Evolutionary conservation across 2,329 filamentous ascomycete species (phyloP), one percentile per base, ranked within the genome.

Genomic region (Botryotinia globosa): DNA sequence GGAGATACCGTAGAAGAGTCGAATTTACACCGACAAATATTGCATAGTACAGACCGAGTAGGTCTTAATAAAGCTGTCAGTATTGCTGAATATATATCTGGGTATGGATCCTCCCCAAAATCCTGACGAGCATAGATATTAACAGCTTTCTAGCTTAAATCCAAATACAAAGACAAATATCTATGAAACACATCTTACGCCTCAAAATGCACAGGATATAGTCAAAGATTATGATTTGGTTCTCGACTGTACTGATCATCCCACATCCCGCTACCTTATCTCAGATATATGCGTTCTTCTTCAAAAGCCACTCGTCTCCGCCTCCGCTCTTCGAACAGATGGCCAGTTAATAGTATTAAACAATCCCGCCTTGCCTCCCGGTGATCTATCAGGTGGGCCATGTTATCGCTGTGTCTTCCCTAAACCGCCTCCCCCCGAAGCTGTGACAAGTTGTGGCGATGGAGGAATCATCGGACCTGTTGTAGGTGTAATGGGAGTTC

Each of bases 371-470:
- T 83, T 85, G 12, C 84, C 88, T 3, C 85, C 86, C 16, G 90
- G 90, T 1, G 82, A 88, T 68, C 71, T 80, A 3, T 79, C 83
- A 0, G 91, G 92, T 0, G 92, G 94, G 0, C 94, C 95, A 0
- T 99, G 96, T 82, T 99, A 99, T 82, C 88, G 96, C 59, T 99
- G 96, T 80, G 88, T 98, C 20, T 99, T 97, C 77, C 94, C 94
- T 0, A 91, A 87, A 54, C 94, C 96, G 0, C 94, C 96, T 0
- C 94, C 95, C 0, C 88, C 93, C 0, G 92, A 92, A 59, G 94
- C 89, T 72, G 91, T 98, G 0, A 86, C 93, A 1, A 94, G 91
- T 74, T 99, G 96, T 79, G 94, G 94, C 58, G 96, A 99, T 80
- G 95, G 94, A 16, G 96, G 96, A 0, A 94, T 99, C 14, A 79